Percentiles rank a stretch among this genome's conserved stretches.
Evolutionary conservation across 805 yeast species (phyloP).

Genomic region (Cyberlindnera meyerae): DNA sequence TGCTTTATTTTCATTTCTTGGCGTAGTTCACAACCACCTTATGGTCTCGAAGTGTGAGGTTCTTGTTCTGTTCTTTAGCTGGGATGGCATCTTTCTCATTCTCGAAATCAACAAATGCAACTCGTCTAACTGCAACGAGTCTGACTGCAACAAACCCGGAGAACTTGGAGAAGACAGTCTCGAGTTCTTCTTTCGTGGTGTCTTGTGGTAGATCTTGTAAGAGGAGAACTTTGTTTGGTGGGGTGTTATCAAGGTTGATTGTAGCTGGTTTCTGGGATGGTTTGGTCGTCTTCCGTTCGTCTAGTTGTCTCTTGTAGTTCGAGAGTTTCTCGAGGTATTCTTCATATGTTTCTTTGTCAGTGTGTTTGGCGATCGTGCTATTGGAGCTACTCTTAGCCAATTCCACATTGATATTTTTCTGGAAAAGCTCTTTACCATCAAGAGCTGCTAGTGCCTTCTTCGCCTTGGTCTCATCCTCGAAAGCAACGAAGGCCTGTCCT

Average conservation of each 20-base stretch:
- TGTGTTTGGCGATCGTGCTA: constrained; percentile 12
- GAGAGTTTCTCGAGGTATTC: constrained; percentile 19
- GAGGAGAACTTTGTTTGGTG: constrained; percentile 68
- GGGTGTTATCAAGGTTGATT: constrained; percentile 30
- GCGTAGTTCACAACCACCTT: constrained; percentile 10
- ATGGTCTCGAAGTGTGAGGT: constrained; percentile 15
- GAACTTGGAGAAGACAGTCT: constrained; percentile 40
- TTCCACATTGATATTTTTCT: constrained; percentile 18
- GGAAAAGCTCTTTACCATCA: constrained; percentile 19
- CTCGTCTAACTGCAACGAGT: constrained; percentile 56
- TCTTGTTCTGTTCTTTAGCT: constrained; percentile 28
- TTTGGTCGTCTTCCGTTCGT: constrained; percentile 15
- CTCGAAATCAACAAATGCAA: constrained; percentile 80
- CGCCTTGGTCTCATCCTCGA: constrained; percentile 40
- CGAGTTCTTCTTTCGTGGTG: constrained; percentile 37
- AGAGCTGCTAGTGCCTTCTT: constrained; percentile 21
- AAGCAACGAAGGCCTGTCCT: constrained; percentile 81
- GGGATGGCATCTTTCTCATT: constrained; percentile 45
- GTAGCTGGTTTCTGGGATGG: constrained; percentile 10
- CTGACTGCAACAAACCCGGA: constrained; percentile 66
- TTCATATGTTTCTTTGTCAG: constrained; percentile 12
- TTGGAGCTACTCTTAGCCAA: constrained; percentile 27
- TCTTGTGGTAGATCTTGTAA: constrained; percentile 57
- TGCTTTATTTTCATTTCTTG: constrained; percentile 16
- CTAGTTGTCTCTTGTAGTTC: constrained; percentile 14